Percentiles rank a stretch among this genome's conserved stretches.
Conservation (phyloP, 2,329 filamentous ascomycete species). For the Botrytis elliptica region DNA sequence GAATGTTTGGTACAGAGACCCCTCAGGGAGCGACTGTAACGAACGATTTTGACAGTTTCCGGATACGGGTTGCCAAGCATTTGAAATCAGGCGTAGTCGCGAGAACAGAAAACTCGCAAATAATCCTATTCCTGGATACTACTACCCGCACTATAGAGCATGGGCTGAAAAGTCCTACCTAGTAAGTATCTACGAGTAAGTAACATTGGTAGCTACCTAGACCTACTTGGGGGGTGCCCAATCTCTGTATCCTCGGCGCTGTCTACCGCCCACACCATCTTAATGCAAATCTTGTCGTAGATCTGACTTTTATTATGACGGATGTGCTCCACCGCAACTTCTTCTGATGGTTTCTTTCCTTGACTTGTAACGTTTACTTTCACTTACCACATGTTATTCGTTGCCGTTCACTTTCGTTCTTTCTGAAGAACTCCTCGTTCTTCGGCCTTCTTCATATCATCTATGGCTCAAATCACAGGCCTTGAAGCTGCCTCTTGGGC, state of each 20-base stretch:
- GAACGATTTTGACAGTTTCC: neutral
- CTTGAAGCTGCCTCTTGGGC: constrained; percentile 31
- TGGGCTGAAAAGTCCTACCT: constrained; percentile 4
- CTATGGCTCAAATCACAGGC: constrained; percentile 32
- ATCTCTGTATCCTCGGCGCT: constrained; percentile 5
- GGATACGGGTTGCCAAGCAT: constrained; percentile 5
- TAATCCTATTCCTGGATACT: constrained; percentile 18
- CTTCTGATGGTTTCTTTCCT: neutral
- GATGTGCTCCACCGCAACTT: constrained; percentile 11
- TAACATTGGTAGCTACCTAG: constrained; percentile 3
- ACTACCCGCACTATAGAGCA: constrained; percentile 2
- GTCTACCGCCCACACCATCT: neutral
- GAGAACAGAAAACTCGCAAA: constrained; percentile 12
- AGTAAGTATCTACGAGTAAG: neutral
- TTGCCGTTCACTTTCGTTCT: constrained; percentile 6
- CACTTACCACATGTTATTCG: constrained; percentile 10
- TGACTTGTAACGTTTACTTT: constrained; percentile 22
- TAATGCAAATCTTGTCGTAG: neutral
- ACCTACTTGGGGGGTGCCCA: constrained; percentile 1
- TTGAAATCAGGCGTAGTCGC: neutral
- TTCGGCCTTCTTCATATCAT: constrained; percentile 13
- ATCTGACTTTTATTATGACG: constrained; percentile 18
- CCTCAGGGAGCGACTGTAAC: neutral
- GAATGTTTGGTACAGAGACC: neutral
- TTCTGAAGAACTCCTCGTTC: constrained; percentile 14